Evolutionary conservation across 1,139 yeast genomes (phyloP), one percentile per base, ranked within the genome.

Genomic region (Candida tetrigidarum): DNA sequence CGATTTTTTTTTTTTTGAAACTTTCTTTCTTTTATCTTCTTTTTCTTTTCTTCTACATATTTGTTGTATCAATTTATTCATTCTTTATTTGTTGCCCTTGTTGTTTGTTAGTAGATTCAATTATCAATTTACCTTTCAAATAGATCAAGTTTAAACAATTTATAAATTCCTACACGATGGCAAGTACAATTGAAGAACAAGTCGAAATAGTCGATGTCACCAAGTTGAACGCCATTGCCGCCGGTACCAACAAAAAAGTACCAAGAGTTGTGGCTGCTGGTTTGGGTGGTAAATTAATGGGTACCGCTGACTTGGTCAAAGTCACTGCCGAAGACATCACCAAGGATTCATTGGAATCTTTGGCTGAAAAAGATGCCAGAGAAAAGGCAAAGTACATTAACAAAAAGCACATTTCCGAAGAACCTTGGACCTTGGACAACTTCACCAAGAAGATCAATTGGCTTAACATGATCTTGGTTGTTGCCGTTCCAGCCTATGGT

Each of bases 361-460:
- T 81, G 50, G 70, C 79, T 43, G 81, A 74, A 50, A 82, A 76
- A 63, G 89, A 84, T 58, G 74, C 71, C 50, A 70, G 71, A 42
- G 81, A 80, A 54, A 72, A 72, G 53, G 74, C 68, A 34, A 76
- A 73, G 54, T 75, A 69, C 55, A 64, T 71, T 43, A 69, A 72
- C 22, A 69, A 67, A 51, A 75, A 74, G 50, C 97, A 93, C 67
- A 92, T 93, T 52, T 83, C 93, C 40, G 99, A 95, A 66, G 84
- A 86, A 72, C 96, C 97, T 9, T 87, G 96, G 89, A 92, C 97
- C 12, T 51, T 75, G 52, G 52, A 73, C 49, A 93, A 93, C 74
- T 92, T 97, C 95, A 73, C 84, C 63, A 69, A 83, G 60, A 97
- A 93, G 69, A 73, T 93, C 63, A 93, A 93, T 72, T 93, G 99